Percentiles rank a stretch among this genome's conserved stretches.
phyloP scores from a whole-genome alignment of 2,329 filamentous ascomycete genomes.

The Tolypocladium guangdongense region DNA sequence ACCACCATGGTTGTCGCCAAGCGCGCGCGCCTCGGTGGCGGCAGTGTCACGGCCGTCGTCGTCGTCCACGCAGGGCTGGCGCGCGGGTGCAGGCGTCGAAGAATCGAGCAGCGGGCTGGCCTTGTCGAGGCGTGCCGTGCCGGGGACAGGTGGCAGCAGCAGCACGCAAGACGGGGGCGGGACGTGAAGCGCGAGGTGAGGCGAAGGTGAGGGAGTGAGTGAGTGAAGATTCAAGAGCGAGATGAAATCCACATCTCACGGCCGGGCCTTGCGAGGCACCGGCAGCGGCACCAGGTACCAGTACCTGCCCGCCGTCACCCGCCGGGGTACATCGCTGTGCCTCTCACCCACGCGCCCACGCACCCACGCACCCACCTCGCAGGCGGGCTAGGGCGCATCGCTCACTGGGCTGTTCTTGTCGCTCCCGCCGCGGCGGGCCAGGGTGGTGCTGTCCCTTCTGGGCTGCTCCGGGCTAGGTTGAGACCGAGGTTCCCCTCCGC shows the following conservation, averaged over 20 bases:
- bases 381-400: too few relatives aligned
- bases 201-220: constrained; percentile 8
- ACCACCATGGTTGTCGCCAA: constrained; percentile 31
- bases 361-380: neutral
- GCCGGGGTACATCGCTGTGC: neutral
- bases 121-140: constrained; percentile 3
- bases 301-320: neutral
- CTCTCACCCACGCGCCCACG: neutral
- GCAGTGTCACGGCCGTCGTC: constrained; percentile 14
- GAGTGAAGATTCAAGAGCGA: constrained; percentile 15
- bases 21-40: constrained; percentile 20
- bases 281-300: neutral
- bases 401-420: neutral
- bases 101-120: neutral
- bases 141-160: neutral
- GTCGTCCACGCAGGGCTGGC: constrained; percentile 3
- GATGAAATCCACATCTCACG: constrained; percentile 12
- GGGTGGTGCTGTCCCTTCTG: neutral
- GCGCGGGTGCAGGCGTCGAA: constrained; percentile 1
- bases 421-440: constrained; percentile 1
- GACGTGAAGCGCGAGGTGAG: constrained; percentile 2
- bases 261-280: neutral
- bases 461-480: neutral
- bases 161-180: neutral
- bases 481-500: neutral